These are phyloP conservation scores for Aspergillus niger DNA, from an alignment of 2,329 filamentous ascomycete genomes.

Conservation along the genomic window DNA sequence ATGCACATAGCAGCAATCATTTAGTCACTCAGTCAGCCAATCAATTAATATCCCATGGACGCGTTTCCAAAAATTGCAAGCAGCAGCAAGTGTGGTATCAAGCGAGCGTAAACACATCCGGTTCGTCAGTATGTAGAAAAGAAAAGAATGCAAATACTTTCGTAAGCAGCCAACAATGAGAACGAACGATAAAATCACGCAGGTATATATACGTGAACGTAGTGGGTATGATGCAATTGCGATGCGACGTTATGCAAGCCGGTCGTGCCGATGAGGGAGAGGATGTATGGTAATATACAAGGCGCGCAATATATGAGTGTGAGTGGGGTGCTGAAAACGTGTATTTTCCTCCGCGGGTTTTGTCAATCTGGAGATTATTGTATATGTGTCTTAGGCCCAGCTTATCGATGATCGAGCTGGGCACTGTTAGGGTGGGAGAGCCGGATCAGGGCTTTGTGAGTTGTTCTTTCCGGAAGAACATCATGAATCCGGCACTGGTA, in stretches of 20 bases:
- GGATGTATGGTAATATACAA: slow-evolving; percentile 5
- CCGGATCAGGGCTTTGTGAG: slow-evolving; percentile 44
- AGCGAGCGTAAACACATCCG: slow-evolving; percentile 5
- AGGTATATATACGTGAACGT: slow-evolving; percentile 7
- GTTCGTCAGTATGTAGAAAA: background rate
- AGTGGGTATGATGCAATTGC: background rate
- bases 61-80: background rate
- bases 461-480: slow-evolving; percentile 51
- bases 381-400: background rate
- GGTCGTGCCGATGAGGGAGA: background rate
- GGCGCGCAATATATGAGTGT: background rate
- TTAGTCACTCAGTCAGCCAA: too few species aligned
- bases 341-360: background rate
- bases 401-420: background rate
- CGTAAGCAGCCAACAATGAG: background rate
- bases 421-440: background rate
- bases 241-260: background rate
- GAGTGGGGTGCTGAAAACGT: background rate
- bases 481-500: slow-evolving; percentile 41
- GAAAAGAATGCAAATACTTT: background rate
- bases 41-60: background rate
- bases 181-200: background rate
- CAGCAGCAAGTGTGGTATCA: background rate
- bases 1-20: background rate
- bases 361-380: background rate